Evolutionary conservation across 805 yeast genomes (phyloP), one percentile per base, ranked within the genome.

Genomic region (Wickerhamiella domercqiae): DNA sequence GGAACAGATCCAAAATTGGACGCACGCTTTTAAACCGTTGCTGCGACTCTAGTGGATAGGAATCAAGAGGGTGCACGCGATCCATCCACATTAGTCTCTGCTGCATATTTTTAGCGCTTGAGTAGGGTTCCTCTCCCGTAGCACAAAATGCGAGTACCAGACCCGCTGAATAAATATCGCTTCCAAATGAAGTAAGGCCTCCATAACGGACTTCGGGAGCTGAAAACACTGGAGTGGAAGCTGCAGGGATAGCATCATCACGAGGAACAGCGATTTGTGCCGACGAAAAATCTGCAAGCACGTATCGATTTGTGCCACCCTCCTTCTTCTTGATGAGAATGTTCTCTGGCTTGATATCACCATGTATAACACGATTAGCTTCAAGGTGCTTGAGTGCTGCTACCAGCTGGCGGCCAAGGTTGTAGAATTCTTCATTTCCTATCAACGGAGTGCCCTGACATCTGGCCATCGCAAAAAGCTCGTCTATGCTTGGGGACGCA

Each of bases 331-430:
- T 48, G 13, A 60, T 52, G 40, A 68, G 48, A 6, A 68, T 48
- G 45, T 68, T 68, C 32, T 63, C 63, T 14, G 70, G 58, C 48
- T 69, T 68, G 42, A 66, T 46, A 45, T 69, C 74, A 44, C 70
- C 60, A 42, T 69, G 73, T 13, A 68, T 62, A 20, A 60, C 44
- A 3, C 53, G 45, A 21, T 39, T 37, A 7, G 44, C 21, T 22
- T 51, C 54, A 18, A 55, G 29, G 20, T 41, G 45, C 15, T 32
- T 24, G 21, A 55, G 44, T 2, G 51, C 59, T 1, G 17, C 21
- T 11, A 42, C 37, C 17, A 56, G 47, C 35, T 48, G 49, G 7
- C 15, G 34, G 7, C 55, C 47, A 56, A 55, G 53, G n/a, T 21
- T 11, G 16, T 17, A 20, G 54, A 56, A 55, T 20, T 37, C 38